Evolutionary conservation across 2,329 filamentous ascomycete species (phyloP).

Genomic region (Fusarium sulawesiense): DNA sequence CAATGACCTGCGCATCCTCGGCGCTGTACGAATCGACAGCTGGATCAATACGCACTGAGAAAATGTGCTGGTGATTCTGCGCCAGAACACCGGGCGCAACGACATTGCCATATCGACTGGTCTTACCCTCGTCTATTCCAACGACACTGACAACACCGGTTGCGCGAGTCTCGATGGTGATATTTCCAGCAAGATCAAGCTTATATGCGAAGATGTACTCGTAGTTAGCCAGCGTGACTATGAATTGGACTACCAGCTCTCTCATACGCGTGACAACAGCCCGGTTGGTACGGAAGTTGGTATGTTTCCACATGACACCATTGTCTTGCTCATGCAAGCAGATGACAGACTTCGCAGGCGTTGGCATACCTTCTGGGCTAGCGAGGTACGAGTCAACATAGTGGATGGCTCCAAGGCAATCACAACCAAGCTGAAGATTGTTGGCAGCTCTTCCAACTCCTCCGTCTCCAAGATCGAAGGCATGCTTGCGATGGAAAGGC

Average conservation of each 20-base stretch:
- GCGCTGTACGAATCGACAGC: slow-evolving; percentile 63
- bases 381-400: slow-evolving; percentile 61
- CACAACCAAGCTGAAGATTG: slow-evolving; percentile 73
- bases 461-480: slow-evolving; percentile 77
- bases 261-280: slow-evolving; percentile 70
- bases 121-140: slow-evolving; percentile 64
- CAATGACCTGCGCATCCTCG: slow-evolving; percentile 60
- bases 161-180: slow-evolving; percentile 71
- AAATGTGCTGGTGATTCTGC: slow-evolving; percentile 77
- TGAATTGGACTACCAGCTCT: slow-evolving; percentile 74
- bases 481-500: slow-evolving; percentile 76
- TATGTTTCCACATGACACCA: slow-evolving; percentile 78
- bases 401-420: slow-evolving; percentile 64
- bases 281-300: slow-evolving; percentile 71
- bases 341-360: slow-evolving; percentile 66
- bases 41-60: slow-evolving; percentile 72
- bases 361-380: slow-evolving; percentile 64
- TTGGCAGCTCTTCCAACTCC: slow-evolving; percentile 74
- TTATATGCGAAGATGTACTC: slow-evolving; percentile 68
- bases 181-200: slow-evolving; percentile 70
- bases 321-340: slow-evolving; percentile 78
- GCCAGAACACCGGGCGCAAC: slow-evolving; percentile 73
- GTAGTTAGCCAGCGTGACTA: slow-evolving; percentile 77
- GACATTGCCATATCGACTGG: slow-evolving; percentile 67
- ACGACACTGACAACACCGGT: slow-evolving; percentile 73